These are phyloP conservation scores for Chaetomium sp. DNA, from an alignment of 2,329 filamentous ascomycete species.

Conservation along the genomic window DNA sequence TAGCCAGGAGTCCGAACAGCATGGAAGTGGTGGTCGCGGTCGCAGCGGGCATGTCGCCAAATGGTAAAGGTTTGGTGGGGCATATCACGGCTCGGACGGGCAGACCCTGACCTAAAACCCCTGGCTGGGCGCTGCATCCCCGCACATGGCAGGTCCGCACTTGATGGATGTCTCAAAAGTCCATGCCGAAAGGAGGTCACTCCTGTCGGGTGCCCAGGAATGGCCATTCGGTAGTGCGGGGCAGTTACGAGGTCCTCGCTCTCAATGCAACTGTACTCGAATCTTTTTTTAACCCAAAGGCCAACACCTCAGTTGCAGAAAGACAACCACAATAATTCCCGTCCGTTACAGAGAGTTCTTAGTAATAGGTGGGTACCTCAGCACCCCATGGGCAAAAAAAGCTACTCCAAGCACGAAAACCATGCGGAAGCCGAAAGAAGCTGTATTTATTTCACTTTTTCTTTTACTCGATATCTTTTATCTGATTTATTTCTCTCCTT, in stretches of 20 bases:
- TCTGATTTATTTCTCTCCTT: too few relatives aligned
- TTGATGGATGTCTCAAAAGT: neutral
- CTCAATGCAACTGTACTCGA: too few relatives aligned
- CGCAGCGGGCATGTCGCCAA: slow-evolving; percentile 20
- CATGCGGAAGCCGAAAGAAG: too few relatives aligned
- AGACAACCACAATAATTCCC: neutral
- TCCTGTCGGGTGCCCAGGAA: neutral
- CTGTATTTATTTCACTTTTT: too few relatives aligned
- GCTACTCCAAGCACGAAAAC: too few relatives aligned
- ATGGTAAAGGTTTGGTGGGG: slow-evolving; percentile 24
- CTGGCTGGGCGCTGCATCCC: slow-evolving; percentile 3
- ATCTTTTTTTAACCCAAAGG: too few relatives aligned
- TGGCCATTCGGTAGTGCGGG: neutral
- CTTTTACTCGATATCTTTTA: too few relatives aligned
- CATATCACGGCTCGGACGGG: neutral
- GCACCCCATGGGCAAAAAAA: too few relatives aligned
- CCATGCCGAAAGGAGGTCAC: too few relatives aligned
- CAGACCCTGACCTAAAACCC: neutral
- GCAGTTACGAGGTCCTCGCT: neutral
- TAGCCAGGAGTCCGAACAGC: slow-evolving; percentile 6
- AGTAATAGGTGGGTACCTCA: too few relatives aligned
- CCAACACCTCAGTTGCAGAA: too few relatives aligned
- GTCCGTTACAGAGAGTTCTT: neutral
- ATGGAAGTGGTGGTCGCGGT: neutral
- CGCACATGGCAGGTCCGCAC: slow-evolving; percentile 4